phyloP scores from a whole-genome alignment of 1,139 yeast genomes.

The Yamadazyma spencermartinsiae region DNA sequence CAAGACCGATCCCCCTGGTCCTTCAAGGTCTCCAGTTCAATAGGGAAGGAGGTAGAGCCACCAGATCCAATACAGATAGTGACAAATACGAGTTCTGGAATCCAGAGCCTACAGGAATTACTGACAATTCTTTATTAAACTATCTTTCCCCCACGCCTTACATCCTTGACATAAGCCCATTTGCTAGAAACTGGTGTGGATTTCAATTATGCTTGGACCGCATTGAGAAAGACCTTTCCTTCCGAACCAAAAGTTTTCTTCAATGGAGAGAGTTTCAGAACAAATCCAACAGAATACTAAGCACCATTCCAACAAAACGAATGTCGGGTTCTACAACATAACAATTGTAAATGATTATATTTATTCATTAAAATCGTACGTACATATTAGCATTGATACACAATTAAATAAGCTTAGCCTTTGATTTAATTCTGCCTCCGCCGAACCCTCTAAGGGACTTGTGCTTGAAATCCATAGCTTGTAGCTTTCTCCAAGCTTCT shows the following conservation, averaged over 20 bases:
- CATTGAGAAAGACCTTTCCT: constrained; percentile 20
- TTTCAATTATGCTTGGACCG: constrained; percentile 32
- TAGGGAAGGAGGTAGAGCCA: constrained; percentile 15
- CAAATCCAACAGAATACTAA: constrained; percentile 14
- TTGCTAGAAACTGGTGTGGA: constrained; percentile 33
- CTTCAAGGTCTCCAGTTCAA: constrained; percentile 16
- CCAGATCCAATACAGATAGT: constrained; percentile 15
- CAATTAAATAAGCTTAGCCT: constrained; percentile 39
- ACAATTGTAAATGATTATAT: background rate
- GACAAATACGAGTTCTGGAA: constrained; percentile 13
- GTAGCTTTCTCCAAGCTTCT: constrained; percentile 89
- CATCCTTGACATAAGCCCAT: constrained; percentile 34
- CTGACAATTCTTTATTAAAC: constrained; percentile 25
- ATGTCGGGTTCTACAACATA: constrained; percentile 3
- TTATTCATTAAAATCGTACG: constrained; percentile 5
- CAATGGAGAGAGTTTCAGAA: constrained; percentile 40
- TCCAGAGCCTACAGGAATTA: constrained; percentile 25
- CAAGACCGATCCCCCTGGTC: constrained; percentile 23
- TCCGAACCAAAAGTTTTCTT: constrained; percentile 30
- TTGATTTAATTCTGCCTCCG: constrained; percentile 61
- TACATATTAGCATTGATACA: constrained; percentile 4
- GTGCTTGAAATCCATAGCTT: constrained; percentile 58
- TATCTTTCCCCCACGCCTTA: constrained; percentile 21
- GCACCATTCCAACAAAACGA: constrained; percentile 8
- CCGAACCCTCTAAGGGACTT: constrained; percentile 71